Evolutionary conservation across 371 early-diverging fungal species (phyloP), one percentile per base, ranked within the genome.

Genomic region (Antonospora locustae): DNA sequence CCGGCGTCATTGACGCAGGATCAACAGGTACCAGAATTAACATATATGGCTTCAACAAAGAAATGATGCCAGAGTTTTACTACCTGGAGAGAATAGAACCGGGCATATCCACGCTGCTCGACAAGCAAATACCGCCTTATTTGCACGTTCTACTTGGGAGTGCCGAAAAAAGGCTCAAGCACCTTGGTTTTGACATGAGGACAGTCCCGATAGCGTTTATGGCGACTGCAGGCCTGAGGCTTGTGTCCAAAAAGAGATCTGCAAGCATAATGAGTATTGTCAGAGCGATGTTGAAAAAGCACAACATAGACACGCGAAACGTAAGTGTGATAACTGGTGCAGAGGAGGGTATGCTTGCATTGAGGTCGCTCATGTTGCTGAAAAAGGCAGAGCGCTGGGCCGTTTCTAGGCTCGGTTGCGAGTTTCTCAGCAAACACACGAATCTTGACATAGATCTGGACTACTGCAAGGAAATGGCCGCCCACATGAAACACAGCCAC

Each of bases 191-290:
- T 34, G 16, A 50, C 11, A 50, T 63, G 2, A 45, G 55, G 32
- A 24, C 54, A 16, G 58, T 68, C 7, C 72, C 66, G 16, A 29
- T 72, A 20, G 61, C 48, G 23, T 63, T 69, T 30, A 57, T 61
- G 45, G 70, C 62, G 27, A 72, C 72, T 3, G 72, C 69, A 14
- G 72, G 72, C 12, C 20, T 72, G 11, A 54, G 72, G 37, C 38
- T 51, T 14, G 2, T 71, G n/a, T 17, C 20, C 11, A 30, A 19
- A 17, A 14, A 37, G 7, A 20, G 24, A 1, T 14, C 38, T 11
- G 49, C 56, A 19, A 25, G 48, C 2, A 32, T 65, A 24, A 50
- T 72, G 11, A 43, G 55, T 11, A 27, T 23, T 38, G 28, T 69
- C 12, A 52, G 39, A 36, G 23, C 17, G 1, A 30, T 53, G n/a